Evolutionary conservation across 768 basidiomycete genomes (phyloP).

Genomic region (Termitomyces eurrhizus): DNA sequence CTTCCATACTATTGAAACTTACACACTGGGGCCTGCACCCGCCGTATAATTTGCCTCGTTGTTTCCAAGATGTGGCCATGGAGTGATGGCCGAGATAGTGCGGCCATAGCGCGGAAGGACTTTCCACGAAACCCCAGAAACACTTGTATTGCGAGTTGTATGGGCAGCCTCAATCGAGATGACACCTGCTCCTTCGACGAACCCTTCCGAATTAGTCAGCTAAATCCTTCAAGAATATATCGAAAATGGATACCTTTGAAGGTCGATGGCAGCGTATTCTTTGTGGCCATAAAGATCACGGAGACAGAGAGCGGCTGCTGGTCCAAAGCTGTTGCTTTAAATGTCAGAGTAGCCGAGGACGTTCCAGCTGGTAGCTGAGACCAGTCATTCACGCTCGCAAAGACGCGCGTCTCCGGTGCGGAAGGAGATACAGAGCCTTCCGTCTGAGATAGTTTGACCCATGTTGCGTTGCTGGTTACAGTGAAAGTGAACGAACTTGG

Average conservation of each 20-base stretch:
- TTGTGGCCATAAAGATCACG: constrained; percentile 32
- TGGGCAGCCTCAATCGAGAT: constrained; percentile 68
- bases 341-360: constrained; percentile 35
- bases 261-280: constrained; percentile 32
- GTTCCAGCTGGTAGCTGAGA: constrained; percentile 35
- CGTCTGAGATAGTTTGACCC: constrained; percentile 46
- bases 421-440: constrained; percentile 46
- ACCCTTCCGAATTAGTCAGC: constrained; percentile 32
- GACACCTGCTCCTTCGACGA: constrained; percentile 60
- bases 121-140: constrained; percentile 52
- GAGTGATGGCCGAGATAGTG: constrained; percentile 59
- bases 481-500: constrained; percentile 55
- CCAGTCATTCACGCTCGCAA: constrained; percentile 56
- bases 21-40: constrained; percentile 61
- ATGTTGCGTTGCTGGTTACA: constrained; percentile 44
- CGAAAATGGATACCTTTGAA: constrained; percentile 42
- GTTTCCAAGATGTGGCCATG: constrained; percentile 47
- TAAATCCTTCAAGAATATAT: neutral
- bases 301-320: constrained; percentile 32
- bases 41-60: constrained; percentile 54
- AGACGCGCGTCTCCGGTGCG: constrained; percentile 50
- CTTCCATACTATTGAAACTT: constrained; percentile 16
- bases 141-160: constrained; percentile 41
- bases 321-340: constrained; percentile 40
- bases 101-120: constrained; percentile 58